Base-by-base conservation (phyloP, 768 basidiomycete genomes). In the Calocybe indica region DNA sequence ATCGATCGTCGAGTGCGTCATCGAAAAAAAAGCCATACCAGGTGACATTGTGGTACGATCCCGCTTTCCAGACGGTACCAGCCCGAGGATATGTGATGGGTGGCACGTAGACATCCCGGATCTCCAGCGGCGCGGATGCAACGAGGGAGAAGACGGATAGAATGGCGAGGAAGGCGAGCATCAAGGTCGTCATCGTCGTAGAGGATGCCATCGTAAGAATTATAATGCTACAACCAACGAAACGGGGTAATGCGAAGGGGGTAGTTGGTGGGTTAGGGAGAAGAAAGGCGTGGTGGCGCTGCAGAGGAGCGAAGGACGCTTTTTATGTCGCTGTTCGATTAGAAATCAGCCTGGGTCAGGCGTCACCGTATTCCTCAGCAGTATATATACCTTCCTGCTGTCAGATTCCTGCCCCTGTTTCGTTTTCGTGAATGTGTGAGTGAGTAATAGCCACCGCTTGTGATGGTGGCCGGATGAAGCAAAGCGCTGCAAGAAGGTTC, bases 91-190 rank as follows among this genome's bases (percentile, higher is more conserved):
- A 66, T 14, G 54, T 54, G 47, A 80, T 63, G 12, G 58, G 61
- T 1, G 79, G 79, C 0, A 64, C 69, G 58, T 67, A 80, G 6
- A 79, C 76, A 45, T 79, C 78, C 31, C 75, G 68, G n/a, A 52
- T 37, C 31, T 55, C 59, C 22, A 66, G 41, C 30, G 70, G 73
- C 52, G 62, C 57, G 0, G 68, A 62, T 1, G 44, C 45, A 40
- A 60, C 62, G 45, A 62, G 48, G 6, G 66, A 57, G 28, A 71
- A 47, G 50, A 35, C 43, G 35, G 57, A 41, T 47, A 54, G 8
- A 44, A 56, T 28, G 45, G 55, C 29, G 52, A 58, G 41, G 55
- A 58, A 32, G 44, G 55, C 48, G 22, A 53, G 50, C 45, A 46
- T 56, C 10, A 46, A 29, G 28, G 48, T 53, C 34, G 45, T 36